phyloP scores from a whole-genome alignment of 495 filamentous ascomycete genomes.

The Neurospora pannonica region DNA sequence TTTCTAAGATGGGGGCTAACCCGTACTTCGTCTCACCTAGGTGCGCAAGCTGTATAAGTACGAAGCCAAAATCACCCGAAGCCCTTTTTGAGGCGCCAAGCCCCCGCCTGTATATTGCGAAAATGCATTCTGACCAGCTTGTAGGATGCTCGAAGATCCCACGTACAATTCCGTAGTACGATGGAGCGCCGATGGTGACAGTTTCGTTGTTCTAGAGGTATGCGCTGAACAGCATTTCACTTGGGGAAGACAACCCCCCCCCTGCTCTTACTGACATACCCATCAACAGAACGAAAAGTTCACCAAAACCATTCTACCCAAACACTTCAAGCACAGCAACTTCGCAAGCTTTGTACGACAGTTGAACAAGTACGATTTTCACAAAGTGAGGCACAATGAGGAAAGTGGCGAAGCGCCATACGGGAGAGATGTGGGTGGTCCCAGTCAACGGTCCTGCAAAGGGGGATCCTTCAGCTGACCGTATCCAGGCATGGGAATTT shows the following conservation, averaged over 20 bases:
- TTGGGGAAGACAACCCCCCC: slow-evolving; percentile 1
- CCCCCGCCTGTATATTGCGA: neutral
- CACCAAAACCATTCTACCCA: slow-evolving; percentile 91
- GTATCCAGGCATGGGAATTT: slow-evolving; percentile 83
- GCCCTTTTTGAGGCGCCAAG: neutral
- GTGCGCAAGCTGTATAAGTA: slow-evolving; percentile 99
- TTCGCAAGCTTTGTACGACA: slow-evolving; percentile 98
- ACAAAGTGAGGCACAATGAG: slow-evolving; percentile 97
- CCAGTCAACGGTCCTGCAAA: neutral
- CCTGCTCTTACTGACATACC: slow-evolving; percentile 1
- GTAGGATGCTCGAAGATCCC: slow-evolving; percentile 94
- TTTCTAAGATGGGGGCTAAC: slow-evolving; percentile 12
- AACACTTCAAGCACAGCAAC: slow-evolving; percentile 99
- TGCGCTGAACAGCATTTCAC: slow-evolving; percentile 8
- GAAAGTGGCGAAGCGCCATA: slow-evolving; percentile 87
- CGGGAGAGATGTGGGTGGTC: slow-evolving; percentile 67
- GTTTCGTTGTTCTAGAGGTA: slow-evolving; percentile 97
- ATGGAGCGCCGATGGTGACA: slow-evolving; percentile 91
- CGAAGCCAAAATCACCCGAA: slow-evolving; percentile 19
- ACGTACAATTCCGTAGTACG: slow-evolving; percentile 86
- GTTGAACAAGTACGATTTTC: slow-evolving; percentile 98
- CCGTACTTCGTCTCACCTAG: slow-evolving; percentile 34
- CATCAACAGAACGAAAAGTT: slow-evolving; percentile 83
- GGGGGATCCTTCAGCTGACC: slow-evolving; percentile 12
- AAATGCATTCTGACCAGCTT: slow-evolving; percentile 18